Conservation (phyloP, 495 filamentous ascomycete genomes). For the Pseudomonodictys pantanalensis region DNA sequence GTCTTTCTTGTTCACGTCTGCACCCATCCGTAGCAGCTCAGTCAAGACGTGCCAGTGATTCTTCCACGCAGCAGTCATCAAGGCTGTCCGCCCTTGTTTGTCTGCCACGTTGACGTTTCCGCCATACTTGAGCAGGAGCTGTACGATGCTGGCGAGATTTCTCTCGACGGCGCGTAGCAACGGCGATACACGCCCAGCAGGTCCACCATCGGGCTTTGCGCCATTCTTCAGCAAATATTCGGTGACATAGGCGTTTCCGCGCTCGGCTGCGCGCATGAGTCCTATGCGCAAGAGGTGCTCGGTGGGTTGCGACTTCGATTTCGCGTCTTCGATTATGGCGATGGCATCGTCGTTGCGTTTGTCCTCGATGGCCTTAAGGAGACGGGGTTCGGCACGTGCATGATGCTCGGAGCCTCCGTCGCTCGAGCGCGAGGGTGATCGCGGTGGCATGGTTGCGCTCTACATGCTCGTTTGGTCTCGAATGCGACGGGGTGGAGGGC, state of each 20-base stretch:
- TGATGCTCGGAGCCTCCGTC: constrained; percentile 23
- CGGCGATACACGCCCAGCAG: constrained; percentile 46
- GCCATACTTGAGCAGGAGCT: constrained; percentile 47
- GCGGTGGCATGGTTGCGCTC: constrained; percentile 19
- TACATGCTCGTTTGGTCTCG: constrained; percentile 20
- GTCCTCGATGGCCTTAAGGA: constrained; percentile 52
- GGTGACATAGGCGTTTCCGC: constrained; percentile 45
- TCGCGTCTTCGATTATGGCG: constrained; percentile 44
- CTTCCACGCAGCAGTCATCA: constrained; percentile 61
- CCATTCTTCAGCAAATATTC: constrained; percentile 49
- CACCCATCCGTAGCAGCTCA: constrained; percentile 49
- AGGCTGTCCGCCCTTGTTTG: constrained; percentile 52
- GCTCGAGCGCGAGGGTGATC: constrained; percentile 32
- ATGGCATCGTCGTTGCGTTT: constrained; percentile 42
- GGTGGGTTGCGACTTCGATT: constrained; percentile 45
- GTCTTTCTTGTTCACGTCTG: constrained; percentile 46
- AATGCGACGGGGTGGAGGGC: not conserved
- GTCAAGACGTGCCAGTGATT: constrained; percentile 53
- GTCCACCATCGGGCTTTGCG: constrained; percentile 46
- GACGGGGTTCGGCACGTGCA: constrained; percentile 52
- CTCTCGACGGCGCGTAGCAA: constrained; percentile 53
- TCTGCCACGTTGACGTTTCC: constrained; percentile 45
- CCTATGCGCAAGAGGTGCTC: constrained; percentile 53
- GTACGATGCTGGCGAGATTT: constrained; percentile 48
- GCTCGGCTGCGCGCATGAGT: constrained; percentile 52